Base-by-base conservation (phyloP, 2,329 filamentous ascomycete genomes). In the Didymella glomerata region DNA sequence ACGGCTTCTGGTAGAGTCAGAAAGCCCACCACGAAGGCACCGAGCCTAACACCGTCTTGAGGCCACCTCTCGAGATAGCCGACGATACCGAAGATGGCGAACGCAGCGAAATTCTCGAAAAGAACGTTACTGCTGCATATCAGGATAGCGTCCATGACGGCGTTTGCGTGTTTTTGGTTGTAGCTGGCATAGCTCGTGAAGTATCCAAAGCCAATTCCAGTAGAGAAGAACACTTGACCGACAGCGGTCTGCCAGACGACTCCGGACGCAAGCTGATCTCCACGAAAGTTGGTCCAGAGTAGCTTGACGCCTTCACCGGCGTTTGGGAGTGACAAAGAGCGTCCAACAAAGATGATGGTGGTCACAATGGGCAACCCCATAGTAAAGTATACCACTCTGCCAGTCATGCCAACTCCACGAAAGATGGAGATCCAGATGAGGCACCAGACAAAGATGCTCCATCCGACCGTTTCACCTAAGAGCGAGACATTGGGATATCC, bases 141-240 rank as follows among this genome's bases (percentile, higher is more conserved):
- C 8, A 86, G 75, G 40, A 86, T 76, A 0, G 85, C 83, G 57
- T 87, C 85, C 81, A 85, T 83, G 0, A 87, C 85, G 1, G 85
- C 84, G 49, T 87, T 86, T 8, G 84, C 83, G 68, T 85, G 81
- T 62, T 79, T 83, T 64, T 75, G 70, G 57, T 86, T 86, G 70
- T 86, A 87, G 0, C 82, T 85, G 0, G 85, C 84, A 62, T 86
- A 87, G 0, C 81, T 82, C 0, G 84, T 86, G 60, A 85, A 86
- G 67, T 75, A 75, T 2, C 85, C 84, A 64, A 86, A 86, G 1
- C 83, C 84, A 27, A 86, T 82, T 3, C 84, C 84, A 0, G 83
- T 86, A 0, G 83, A 85, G 73, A 86, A 86, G 71, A 87, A 86
- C 45, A 86, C 84, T 60, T 87, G 85, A 1, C 85, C 84, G 8